Base-by-base conservation (phyloP, 176 grass and related monocot species). In the Avena eriantha region DNA sequence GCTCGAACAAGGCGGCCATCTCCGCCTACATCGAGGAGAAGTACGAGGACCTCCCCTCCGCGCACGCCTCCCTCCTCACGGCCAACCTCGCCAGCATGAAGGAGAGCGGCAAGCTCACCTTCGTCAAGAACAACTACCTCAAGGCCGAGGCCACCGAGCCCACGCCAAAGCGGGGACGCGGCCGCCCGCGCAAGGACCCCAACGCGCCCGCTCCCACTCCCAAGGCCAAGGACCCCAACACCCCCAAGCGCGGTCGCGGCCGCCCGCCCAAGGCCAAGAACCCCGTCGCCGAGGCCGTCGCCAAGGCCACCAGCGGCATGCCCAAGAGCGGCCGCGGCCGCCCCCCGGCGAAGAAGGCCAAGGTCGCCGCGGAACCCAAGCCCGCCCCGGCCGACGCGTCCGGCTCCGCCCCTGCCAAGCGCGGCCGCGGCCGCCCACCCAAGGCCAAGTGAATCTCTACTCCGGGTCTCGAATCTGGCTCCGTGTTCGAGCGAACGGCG, bases 81-180 rank as follows among this genome's bases (percentile, higher is more conserved):
- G 86, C 83, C 5, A 90, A 95, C 86, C 87, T 98, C 45, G 85
- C 73, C 46, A 79, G 89, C 67, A 98, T 98, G 95, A 98, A 87
- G 86, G 86, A 90, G 19, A 11, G 57, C 47, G 91, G 93, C 22
- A 90, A 98, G 60, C 79, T 98, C 33, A 6, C 61, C 51, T 90
- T 92, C 56, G 31, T 82, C 9, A 87, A 87, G 43, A 93, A 92
- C 77, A 93, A 81, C 57, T 98, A 93, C 90, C 59, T 87, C 72
- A 75, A 75, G 72, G 15, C 65, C 14, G 29, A 17, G 7, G 66
- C 80, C 21, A 5, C 59, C 24, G 69, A 48, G 43, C 92, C 93
- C 4, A 68, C 90, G 10, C 85, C 90, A 0, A 95, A 95, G 87
- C 79, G 91, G 29, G 93, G 93, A 18, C 85, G 95, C 24, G 93